phyloP scores from a whole-genome alignment of 805 yeast genomes.

The Hanseniaspora nectarophila region DNA sequence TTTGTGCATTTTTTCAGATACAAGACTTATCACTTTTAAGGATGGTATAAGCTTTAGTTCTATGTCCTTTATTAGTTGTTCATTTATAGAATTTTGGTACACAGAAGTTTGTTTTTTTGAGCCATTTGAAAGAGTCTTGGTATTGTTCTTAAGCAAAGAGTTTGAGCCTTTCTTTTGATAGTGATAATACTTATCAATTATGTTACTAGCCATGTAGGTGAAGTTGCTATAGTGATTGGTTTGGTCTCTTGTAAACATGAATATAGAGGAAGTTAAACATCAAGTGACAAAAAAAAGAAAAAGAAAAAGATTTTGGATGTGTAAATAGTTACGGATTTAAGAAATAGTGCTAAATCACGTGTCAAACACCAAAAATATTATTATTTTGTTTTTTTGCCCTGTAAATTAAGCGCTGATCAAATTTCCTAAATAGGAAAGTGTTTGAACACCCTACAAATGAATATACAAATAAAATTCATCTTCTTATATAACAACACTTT shows the following conservation, averaged over 20 bases:
- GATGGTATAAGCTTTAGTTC: constrained; percentile 10
- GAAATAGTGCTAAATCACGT: too few relatives aligned
- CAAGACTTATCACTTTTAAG: constrained; percentile 1
- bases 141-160: not conserved
- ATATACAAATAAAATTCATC: too few relatives aligned
- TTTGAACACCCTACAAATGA: too few relatives aligned
- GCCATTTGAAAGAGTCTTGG: not conserved
- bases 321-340: too few relatives aligned
- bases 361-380: too few relatives aligned
- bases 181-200: not conserved
- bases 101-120: not conserved
- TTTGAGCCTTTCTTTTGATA: not conserved
- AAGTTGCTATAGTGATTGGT: not conserved
- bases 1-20: not conserved
- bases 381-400: too few relatives aligned
- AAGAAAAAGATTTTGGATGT: too few relatives aligned
- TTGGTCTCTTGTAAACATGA: not conserved
- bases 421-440: too few relatives aligned
- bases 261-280: too few relatives aligned
- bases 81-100: not conserved
- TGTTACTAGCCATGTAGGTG: not conserved
- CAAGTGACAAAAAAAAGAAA: too few relatives aligned
- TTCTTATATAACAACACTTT: too few relatives aligned
- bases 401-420: too few relatives aligned
- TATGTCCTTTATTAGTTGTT: not conserved